Conservation (phyloP, 345 rosid species). For the Eucalyptus cloeziana region DNA sequence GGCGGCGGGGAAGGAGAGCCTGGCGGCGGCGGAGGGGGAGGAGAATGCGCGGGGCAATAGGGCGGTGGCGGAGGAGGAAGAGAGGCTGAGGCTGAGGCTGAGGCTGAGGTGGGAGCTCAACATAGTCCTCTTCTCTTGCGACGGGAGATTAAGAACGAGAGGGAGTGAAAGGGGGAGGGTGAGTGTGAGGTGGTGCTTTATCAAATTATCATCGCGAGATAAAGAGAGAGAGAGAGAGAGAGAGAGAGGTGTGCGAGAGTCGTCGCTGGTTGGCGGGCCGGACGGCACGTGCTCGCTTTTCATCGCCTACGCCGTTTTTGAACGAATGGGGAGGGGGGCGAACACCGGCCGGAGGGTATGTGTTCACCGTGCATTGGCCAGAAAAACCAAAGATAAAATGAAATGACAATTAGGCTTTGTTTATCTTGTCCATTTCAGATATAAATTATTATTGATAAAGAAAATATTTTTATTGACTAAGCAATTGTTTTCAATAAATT, state of each 20-base stretch:
- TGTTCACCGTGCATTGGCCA: background rate
- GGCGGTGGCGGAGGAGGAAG: conserved; percentile 18
- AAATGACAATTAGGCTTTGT: background rate
- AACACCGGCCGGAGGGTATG: background rate
- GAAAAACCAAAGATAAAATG: background rate
- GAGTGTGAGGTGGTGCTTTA: background rate
- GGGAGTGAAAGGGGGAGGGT: background rate
- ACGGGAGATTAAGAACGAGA: background rate
- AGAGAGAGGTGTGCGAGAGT: background rate
- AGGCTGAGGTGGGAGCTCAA: background rate
- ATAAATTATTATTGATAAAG: no score
- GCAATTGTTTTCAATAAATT: no score
- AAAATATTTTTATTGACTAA: no score
- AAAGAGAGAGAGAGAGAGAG: background rate
- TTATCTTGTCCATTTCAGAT: no score
- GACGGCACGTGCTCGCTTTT: background rate
- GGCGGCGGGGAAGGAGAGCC: conserved; percentile 1
- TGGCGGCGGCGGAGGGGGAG: conserved; percentile 15
- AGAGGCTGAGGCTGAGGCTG: background rate
- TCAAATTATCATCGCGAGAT: background rate
- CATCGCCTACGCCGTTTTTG: background rate
- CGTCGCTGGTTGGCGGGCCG: background rate
- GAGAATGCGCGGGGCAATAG: conserved; percentile 10
- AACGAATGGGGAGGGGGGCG: no score
- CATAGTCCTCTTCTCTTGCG: background rate